Percentiles rank a stretch among this genome's conserved stretches.
Conservation (phyloP, 306 rosid species). For the Abrus precatorius region DNA sequence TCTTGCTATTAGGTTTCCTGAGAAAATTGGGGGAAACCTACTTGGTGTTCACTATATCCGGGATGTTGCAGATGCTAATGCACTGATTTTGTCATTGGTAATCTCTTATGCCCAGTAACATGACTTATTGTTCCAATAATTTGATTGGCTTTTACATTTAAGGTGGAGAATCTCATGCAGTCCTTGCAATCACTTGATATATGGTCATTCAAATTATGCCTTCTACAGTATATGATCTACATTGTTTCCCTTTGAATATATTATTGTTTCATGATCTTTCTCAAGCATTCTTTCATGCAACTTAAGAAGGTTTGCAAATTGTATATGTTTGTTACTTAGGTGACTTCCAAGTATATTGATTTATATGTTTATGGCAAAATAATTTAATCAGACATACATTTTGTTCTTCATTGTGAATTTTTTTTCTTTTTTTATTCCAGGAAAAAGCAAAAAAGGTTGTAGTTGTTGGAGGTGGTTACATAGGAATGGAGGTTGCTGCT, state of each 20-base stretch:
- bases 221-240: conserved; percentile 5
- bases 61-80: conserved; percentile 93
- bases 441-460: conserved; percentile 81
- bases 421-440: conserved; percentile 52
- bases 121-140: conserved; percentile 22
- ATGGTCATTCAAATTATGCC: conserved; percentile 11
- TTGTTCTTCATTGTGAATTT: conserved; percentile 37
- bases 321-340: conserved; percentile 24
- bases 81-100: conserved; percentile 80
- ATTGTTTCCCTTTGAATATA: conserved; percentile 15
- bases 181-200: conserved; percentile 25
- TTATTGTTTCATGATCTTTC: conserved; percentile 20
- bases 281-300: conserved; percentile 30
- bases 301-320: conserved; percentile 35
- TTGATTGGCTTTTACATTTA: conserved; percentile 31
- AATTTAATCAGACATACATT: conserved; percentile 1
- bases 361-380: conserved; percentile 12
- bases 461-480: conserved; percentile 96
- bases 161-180: not conserved
- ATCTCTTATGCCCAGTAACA: conserved; percentile 18
- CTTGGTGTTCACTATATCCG: conserved; percentile 94
- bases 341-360: conserved; percentile 29
- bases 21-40: conserved; percentile 88
- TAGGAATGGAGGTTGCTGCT: conserved; percentile 98
- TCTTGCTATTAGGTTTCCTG: conserved; percentile 75